These are phyloP conservation scores for Plasmodium malariae DNA, from an alignment of 169 alveolate genomes.

Conservation along the genomic window DNA sequence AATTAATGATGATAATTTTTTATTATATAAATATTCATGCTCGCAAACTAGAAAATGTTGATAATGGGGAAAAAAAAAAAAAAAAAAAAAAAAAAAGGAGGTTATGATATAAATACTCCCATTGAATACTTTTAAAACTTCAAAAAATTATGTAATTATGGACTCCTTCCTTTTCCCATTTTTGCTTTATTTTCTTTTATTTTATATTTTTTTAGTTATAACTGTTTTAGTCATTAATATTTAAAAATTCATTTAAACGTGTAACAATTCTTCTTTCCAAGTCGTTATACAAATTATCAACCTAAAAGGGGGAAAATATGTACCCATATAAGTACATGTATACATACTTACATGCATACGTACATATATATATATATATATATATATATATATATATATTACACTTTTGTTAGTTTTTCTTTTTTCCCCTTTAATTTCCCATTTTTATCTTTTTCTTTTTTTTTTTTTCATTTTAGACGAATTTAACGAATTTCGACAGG, in stretches of 20 bases:
- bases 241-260: conserved; percentile 17
- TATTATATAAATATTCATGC: not conserved
- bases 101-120: not conserved
- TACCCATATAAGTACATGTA: not conserved
- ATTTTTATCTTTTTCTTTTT: not conserved
- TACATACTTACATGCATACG: not conserved
- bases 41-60: not conserved
- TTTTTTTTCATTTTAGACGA: not conserved
- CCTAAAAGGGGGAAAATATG: not conserved
- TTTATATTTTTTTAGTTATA: not conserved
- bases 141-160: not conserved
- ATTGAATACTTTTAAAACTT: not conserved
- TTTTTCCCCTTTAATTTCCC: not conserved
- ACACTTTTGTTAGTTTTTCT: not conserved
- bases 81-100: not conserved
- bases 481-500: no score
- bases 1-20: conserved; percentile 8
- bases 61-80: not conserved
- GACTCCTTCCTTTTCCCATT: no score
- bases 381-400: not conserved
- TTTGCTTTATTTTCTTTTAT: not conserved
- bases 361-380: not conserved
- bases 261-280: conserved; percentile 26
- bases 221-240: not conserved
- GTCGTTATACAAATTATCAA: conserved; percentile 34